phyloP scores from a whole-genome alignment of 2,329 filamentous ascomycete species.

The Aureobasidium sp. region DNA sequence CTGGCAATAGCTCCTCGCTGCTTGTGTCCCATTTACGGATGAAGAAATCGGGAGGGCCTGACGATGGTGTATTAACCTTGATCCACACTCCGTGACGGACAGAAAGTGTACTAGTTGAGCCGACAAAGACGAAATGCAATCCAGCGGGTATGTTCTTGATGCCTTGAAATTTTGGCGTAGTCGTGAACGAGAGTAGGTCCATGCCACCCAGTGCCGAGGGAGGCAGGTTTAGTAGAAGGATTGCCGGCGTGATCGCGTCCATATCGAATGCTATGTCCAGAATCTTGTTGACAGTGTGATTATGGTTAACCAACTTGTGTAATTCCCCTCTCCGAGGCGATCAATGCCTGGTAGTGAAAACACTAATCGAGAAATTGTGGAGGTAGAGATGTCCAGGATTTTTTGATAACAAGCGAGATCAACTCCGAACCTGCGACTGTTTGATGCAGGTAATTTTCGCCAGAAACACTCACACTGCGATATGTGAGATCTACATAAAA shows the following conservation, averaged over 20 bases:
- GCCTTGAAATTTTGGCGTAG: slow-evolving; percentile 54
- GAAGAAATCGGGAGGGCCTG: slow-evolving; percentile 36
- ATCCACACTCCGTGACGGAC: slow-evolving; percentile 59
- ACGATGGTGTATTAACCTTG: slow-evolving; percentile 31
- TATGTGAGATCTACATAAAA: background rate
- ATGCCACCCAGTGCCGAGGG: slow-evolving; percentile 47
- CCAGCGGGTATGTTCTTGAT: slow-evolving; percentile 53
- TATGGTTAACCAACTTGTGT: background rate
- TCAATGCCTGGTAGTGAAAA: background rate
- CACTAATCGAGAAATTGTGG: background rate
- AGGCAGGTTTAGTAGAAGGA: slow-evolving; percentile 40
- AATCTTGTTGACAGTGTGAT: too few species aligned
- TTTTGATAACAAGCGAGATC: background rate
- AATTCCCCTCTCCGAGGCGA: background rate
- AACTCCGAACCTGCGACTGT: background rate
- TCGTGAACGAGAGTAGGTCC: slow-evolving; percentile 54
- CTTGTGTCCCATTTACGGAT: slow-evolving; percentile 51
- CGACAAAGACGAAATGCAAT: slow-evolving; percentile 56
- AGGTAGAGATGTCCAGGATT: background rate
- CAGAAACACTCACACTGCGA: background rate
- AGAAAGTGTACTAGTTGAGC: slow-evolving; percentile 51
- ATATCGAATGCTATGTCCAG: background rate
- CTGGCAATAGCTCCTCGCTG: slow-evolving; percentile 40
- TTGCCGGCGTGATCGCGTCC: slow-evolving; percentile 20
- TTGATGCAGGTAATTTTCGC: background rate